Percentiles rank a stretch among this genome's conserved stretches.
phyloP scores from a whole-genome alignment of 2,329 filamentous ascomycete genomes.

The Rhexocercosporidium sp. region DNA sequence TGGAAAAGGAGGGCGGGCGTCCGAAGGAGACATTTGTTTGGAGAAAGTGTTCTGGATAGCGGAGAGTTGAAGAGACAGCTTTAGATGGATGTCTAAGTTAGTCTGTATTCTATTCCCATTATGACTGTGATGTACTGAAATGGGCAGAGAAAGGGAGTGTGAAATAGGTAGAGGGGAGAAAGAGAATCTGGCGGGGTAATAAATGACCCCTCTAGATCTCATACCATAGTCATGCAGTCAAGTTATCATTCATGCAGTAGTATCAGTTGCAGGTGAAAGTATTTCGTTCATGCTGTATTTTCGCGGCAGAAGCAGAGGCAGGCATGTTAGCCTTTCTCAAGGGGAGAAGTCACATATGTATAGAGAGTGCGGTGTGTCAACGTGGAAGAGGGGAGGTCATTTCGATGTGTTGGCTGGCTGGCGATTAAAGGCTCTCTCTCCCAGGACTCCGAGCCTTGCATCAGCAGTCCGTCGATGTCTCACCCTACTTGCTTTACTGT shows the following conservation, averaged over 20 bases:
- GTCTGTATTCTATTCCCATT: neutral
- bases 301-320: neutral
- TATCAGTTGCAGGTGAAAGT: neutral
- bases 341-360: conserved; percentile 1
- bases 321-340: neutral
- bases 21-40: conserved; percentile 30
- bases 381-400: conserved; percentile 8
- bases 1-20: conserved; percentile 47
- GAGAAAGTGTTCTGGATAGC: conserved; percentile 12
- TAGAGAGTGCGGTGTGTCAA: neutral
- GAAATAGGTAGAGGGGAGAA: neutral
- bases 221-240: conserved; percentile 21
- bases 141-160: too few relatives aligned
- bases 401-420: conserved; percentile 8
- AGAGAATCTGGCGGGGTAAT: neutral
- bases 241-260: conserved; percentile 1
- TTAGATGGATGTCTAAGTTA: neutral
- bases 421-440: neutral
- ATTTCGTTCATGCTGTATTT: neutral
- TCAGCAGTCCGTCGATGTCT: conserved; percentile 13
- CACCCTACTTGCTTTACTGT: neutral
- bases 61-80: conserved; percentile 11
- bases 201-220: conserved; percentile 8
- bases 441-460: conserved; percentile 14
- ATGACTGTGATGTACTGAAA: neutral